A percentile compares a stretch with the other conserved stretches of the same genome.
phyloP scores from a whole-genome alignment of 140 eudicot species.

The Cichorium intybus region DNA sequence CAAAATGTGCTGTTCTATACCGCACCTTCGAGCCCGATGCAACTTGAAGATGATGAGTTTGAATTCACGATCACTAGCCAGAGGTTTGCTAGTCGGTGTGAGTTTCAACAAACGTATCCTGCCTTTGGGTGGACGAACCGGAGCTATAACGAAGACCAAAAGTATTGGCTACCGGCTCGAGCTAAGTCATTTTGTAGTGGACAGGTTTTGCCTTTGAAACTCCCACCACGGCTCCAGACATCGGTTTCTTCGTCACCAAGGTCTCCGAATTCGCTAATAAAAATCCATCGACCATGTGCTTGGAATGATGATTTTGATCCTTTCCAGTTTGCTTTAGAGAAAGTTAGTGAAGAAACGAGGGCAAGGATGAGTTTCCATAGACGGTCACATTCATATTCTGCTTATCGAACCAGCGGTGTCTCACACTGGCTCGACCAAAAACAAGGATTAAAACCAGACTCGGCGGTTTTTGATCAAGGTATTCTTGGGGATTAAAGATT shows the following conservation, averaged over 20 bases:
- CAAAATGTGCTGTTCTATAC: conserved; percentile 36
- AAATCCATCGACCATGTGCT: conserved; percentile 38
- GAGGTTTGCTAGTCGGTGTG: conserved; percentile 11
- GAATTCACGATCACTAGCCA: conserved; percentile 32
- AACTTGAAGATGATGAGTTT: conserved; percentile 4
- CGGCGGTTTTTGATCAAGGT: conserved; percentile 10
- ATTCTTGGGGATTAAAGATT: too few relatives aligned
- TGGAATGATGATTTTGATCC: conserved; percentile 90
- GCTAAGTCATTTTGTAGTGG: conserved; percentile 44
- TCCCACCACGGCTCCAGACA: conserved; percentile 51
- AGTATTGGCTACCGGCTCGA: conserved; percentile 8
- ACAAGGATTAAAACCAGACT: neutral
- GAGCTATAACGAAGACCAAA: neutral
- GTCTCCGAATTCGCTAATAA: conserved; percentile 38
- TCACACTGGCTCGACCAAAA: conserved; percentile 26
- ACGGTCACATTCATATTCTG: conserved; percentile 53
- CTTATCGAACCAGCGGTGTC: conserved; percentile 29
- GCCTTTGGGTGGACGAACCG: conserved; percentile 29
- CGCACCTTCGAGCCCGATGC: conserved; percentile 51
- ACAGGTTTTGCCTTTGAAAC: conserved; percentile 63
- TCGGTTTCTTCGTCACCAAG: conserved; percentile 38
- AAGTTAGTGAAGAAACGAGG: conserved; percentile 61
- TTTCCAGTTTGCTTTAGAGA: conserved; percentile 67
- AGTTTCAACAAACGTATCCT: conserved; percentile 29
- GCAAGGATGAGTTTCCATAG: conserved; percentile 50